Evolutionary conservation across 2,329 filamentous ascomycete species (phyloP).

Genomic region (Neofusicoccum sp.): DNA sequence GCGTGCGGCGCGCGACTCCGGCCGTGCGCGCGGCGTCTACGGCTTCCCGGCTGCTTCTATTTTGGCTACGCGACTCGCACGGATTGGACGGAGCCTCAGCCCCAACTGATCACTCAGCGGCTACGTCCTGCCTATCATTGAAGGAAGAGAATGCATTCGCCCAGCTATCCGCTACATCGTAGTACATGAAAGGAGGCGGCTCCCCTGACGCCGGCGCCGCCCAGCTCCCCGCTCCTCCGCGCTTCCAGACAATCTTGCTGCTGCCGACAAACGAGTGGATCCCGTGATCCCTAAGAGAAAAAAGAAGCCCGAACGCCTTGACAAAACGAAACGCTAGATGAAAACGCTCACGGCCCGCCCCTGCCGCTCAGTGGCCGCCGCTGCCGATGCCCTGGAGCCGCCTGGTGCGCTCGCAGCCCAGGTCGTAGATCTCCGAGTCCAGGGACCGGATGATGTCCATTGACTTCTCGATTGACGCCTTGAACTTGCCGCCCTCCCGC

Average conservation of each 20-base stretch:
- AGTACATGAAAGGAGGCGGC: conserved; percentile 28
- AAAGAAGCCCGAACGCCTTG: conserved; percentile 8
- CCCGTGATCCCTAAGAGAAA: conserved; percentile 29
- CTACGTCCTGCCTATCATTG: conserved; percentile 37
- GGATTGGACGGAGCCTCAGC: conserved; percentile 42
- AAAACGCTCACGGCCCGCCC: conserved; percentile 17
- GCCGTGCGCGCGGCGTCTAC: conserved; percentile 26
- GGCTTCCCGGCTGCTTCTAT: conserved; percentile 19
- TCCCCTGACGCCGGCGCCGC: conserved; percentile 35
- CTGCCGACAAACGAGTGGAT: conserved; percentile 33
- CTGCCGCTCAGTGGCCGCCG: conserved; percentile 24
- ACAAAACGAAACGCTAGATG: conserved; percentile 20
- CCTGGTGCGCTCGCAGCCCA: conserved; percentile 59
- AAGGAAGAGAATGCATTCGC: conserved; percentile 33
- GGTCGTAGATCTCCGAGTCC: conserved; percentile 67
- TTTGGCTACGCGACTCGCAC: conserved; percentile 42
- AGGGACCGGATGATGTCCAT: conserved; percentile 73
- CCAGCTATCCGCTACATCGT: conserved; percentile 30
- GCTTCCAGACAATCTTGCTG: conserved; percentile 27
- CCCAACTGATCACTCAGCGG: conserved; percentile 41
- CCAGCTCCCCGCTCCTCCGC: conserved; percentile 31
- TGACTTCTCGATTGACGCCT: conserved; percentile 66
- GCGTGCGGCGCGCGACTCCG: conserved; percentile 28
- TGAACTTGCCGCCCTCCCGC: conserved; percentile 65
- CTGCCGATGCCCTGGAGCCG: conserved; percentile 33